Evolutionary conservation across 1,284 basidiomycete species (phyloP).

Genomic region (Somion occarium): DNA sequence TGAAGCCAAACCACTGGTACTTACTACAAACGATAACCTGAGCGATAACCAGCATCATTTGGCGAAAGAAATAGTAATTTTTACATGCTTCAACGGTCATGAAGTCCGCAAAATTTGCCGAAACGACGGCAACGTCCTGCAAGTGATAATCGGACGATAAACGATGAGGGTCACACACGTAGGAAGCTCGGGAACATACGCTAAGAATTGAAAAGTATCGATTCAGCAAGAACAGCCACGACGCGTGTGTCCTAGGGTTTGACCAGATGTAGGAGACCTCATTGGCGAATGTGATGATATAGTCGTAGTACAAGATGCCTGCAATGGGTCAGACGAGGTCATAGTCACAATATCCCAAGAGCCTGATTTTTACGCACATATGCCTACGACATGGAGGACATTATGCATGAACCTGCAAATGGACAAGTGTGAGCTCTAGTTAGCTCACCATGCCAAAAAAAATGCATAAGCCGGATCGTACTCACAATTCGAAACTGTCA

Average conservation of each 20-base stretch:
- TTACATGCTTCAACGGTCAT: slow-evolving; percentile 15
- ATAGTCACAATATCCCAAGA: too few relatives aligned
- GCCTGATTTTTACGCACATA: slow-evolving; percentile 24
- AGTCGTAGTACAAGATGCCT: slow-evolving; percentile 28
- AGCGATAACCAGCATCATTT: slow-evolving; percentile 21
- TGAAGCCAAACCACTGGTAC: slow-evolving; percentile 5
- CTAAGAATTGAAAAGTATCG: slow-evolving; percentile 25
- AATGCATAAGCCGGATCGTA: too few relatives aligned
- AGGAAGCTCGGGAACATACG: slow-evolving; percentile 15
- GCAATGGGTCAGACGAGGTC: background rate
- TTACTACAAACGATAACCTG: slow-evolving; percentile 26
- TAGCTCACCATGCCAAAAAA: too few relatives aligned
- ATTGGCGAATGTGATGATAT: slow-evolving; percentile 21
- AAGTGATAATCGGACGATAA: background rate
- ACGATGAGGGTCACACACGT: background rate
- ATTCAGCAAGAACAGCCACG: slow-evolving; percentile 22
- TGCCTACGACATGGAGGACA: slow-evolving; percentile 25
- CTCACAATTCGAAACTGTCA: too few relatives aligned
- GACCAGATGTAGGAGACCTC: slow-evolving; percentile 25
- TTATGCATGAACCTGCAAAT: slow-evolving; percentile 23
- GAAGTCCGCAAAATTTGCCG: slow-evolving; percentile 24
- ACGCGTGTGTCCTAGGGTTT: slow-evolving; percentile 14
- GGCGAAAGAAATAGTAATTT: slow-evolving; percentile 24
- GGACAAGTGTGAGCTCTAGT: slow-evolving; percentile 13
- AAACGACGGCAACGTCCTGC: slow-evolving; percentile 24